phyloP scores from a whole-genome alignment of 2,329 filamentous ascomycete species.

The Fusarium caatingaense region DNA sequence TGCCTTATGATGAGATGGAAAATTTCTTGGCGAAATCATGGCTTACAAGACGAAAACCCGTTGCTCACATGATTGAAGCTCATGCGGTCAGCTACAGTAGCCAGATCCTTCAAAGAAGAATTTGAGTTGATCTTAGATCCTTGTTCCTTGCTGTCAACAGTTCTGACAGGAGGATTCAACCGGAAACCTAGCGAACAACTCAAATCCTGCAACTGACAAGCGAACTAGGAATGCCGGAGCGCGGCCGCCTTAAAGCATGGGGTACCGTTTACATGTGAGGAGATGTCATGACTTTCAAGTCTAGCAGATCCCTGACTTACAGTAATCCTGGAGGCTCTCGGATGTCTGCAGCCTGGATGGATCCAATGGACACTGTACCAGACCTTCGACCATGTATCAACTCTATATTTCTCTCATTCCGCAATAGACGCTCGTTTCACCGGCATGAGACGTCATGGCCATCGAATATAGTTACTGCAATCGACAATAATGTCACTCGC shows the following conservation, averaged over 20 bases:
- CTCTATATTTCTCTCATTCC: not conserved
- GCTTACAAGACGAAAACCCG: not conserved
- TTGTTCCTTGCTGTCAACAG: conserved; percentile 9
- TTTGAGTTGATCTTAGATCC: not conserved
- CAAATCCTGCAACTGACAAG: not conserved
- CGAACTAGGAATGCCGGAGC: not conserved
- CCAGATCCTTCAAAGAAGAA: not conserved
- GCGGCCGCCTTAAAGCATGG: conserved; percentile 30
- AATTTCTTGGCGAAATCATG: not conserved
- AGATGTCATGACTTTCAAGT: not conserved
- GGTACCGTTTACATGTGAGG: conserved; percentile 3
- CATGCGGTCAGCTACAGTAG: conserved; percentile 31
- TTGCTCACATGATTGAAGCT: conserved; percentile 28
- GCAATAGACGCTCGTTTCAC: not conserved
- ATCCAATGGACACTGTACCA: not conserved
- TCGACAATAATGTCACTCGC: not conserved
- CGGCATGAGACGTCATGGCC: not conserved
- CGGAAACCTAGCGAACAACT: not conserved
- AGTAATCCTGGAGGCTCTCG: not conserved
- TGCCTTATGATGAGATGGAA: not conserved
- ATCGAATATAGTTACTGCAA: not conserved
- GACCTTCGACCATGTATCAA: not conserved
- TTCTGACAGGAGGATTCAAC: not conserved
- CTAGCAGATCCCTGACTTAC: not conserved
- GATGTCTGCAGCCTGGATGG: not conserved